Evolutionary conservation across 768 basidiomycete genomes (phyloP).

Genomic region (Naganishia randhawae): DNA sequence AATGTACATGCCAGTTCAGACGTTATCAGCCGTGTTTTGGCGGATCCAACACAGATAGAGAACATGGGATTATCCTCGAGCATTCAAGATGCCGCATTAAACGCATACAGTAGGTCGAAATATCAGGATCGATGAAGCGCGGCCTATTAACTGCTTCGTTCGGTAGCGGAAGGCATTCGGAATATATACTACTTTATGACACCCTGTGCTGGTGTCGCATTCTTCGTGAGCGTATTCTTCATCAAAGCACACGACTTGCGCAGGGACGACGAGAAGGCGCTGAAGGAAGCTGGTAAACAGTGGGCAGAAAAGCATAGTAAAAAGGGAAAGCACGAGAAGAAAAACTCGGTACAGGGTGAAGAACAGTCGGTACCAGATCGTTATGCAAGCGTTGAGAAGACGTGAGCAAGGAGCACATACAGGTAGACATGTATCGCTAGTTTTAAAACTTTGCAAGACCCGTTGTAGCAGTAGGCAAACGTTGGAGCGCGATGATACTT

Average conservation of each 20-base stretch:
- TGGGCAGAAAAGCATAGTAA: slow-evolving; percentile 43
- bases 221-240: slow-evolving; percentile 60
- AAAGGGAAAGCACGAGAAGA: slow-evolving; percentile 26
- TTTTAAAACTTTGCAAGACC: background rate
- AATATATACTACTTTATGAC: slow-evolving; percentile 64
- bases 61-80: slow-evolving; percentile 28
- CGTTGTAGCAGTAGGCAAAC: background rate
- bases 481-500: background rate
- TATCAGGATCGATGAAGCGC: background rate
- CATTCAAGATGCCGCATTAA: slow-evolving; percentile 30
- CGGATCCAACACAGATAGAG: slow-evolving; percentile 39
- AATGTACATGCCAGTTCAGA: slow-evolving; percentile 3
- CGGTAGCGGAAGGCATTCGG: slow-evolving; percentile 61
- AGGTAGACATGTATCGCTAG: background rate
- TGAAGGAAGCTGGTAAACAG: slow-evolving; percentile 51
- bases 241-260: slow-evolving; percentile 53
- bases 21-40: slow-evolving; percentile 32
- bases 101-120: slow-evolving; percentile 42
- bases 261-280: slow-evolving; percentile 58
- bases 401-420: background rate
- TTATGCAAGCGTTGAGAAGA: too few species aligned
- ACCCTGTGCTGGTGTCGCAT: slow-evolving; percentile 58
- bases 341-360: background rate
- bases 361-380: background rate
- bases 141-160: slow-evolving; percentile 40